Conservation (phyloP, 768 basidiomycete genomes). For the Suillus cothurnatus region DNA sequence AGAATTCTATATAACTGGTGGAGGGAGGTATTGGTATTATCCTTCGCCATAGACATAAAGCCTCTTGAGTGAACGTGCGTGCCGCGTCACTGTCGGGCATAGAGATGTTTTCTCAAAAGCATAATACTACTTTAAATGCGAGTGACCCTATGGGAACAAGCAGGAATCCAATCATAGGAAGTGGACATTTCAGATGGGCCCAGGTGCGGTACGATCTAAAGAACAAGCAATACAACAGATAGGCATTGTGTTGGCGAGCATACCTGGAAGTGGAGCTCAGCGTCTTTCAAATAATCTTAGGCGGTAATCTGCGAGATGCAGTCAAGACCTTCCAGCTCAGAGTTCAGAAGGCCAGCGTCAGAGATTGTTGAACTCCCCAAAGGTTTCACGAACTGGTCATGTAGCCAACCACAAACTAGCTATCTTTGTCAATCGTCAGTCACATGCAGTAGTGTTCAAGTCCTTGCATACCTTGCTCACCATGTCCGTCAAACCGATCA, state of each 20-base stretch:
- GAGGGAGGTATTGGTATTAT: neutral
- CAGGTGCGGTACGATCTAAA: neutral
- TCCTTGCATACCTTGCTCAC: neutral
- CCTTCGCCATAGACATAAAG: neutral
- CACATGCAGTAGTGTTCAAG: neutral
- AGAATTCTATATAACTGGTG: neutral
- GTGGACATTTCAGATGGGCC: neutral
- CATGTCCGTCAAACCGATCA: slow-evolving; percentile 11
- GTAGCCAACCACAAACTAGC: neutral
- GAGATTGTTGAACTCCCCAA: neutral
- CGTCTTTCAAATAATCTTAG: neutral
- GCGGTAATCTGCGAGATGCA: neutral
- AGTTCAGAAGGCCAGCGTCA: neutral
- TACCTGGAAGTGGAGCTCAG: neutral
- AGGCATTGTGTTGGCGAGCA: neutral
- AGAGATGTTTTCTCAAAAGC: neutral
- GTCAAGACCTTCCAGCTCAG: neutral
- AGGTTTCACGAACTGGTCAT: neutral
- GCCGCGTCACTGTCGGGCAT: neutral
- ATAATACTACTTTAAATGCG: neutral
- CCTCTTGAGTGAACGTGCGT: neutral
- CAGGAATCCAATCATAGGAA: neutral
- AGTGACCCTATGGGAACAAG: neutral
- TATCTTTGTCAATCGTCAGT: neutral
- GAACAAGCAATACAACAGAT: neutral